A percentile compares a stretch with the other conserved stretches of the same genome.
These are phyloP conservation scores for Hypoxylon sp. DNA, from an alignment of 2,329 filamentous ascomycete genomes.

Conservation along the genomic window DNA sequence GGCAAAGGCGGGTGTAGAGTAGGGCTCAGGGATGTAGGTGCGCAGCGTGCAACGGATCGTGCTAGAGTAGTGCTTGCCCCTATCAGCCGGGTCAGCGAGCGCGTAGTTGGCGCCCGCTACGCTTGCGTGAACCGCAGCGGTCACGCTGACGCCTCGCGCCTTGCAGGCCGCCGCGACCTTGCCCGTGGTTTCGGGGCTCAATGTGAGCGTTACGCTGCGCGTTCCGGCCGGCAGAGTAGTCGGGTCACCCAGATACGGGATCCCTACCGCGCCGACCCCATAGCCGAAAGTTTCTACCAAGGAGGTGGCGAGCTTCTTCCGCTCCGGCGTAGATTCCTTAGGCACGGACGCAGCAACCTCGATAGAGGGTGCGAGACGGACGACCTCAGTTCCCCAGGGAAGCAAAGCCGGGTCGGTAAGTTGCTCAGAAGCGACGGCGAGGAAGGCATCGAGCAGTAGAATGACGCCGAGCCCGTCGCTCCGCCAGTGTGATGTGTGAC, in stretches of 20 bases:
- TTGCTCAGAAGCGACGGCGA: constrained; percentile 34
- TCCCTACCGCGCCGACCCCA: constrained; percentile 42
- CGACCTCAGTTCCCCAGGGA: constrained; percentile 48
- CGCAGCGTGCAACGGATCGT: neutral
- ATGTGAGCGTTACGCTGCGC: constrained; percentile 17
- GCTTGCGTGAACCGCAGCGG: constrained; percentile 48
- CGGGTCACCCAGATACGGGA: constrained; percentile 40
- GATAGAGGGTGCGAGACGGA: constrained; percentile 15
- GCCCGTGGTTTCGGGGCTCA: constrained; percentile 41
- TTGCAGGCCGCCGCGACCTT: constrained; percentile 40
- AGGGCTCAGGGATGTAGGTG: neutral
- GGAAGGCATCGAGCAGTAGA: constrained; percentile 46
- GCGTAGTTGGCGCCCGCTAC: constrained; percentile 49
- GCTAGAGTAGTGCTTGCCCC: neutral
- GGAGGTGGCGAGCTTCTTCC: neutral
- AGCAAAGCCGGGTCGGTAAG: constrained; percentile 44
- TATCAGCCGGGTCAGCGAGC: neutral
- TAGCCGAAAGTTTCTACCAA: constrained; percentile 7
- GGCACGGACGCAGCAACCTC: neutral
- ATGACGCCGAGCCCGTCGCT: constrained; percentile 48
- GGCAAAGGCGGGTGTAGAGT: neutral
- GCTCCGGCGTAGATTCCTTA: neutral
- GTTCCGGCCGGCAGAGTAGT: constrained; percentile 36
- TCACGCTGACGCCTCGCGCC: constrained; percentile 44
- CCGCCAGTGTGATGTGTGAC: constrained; percentile 49